Percentiles rank a stretch among this genome's conserved stretches.
Conservation (phyloP, 371 early-diverging fungal species). For the Circinella umbellata region DNA sequence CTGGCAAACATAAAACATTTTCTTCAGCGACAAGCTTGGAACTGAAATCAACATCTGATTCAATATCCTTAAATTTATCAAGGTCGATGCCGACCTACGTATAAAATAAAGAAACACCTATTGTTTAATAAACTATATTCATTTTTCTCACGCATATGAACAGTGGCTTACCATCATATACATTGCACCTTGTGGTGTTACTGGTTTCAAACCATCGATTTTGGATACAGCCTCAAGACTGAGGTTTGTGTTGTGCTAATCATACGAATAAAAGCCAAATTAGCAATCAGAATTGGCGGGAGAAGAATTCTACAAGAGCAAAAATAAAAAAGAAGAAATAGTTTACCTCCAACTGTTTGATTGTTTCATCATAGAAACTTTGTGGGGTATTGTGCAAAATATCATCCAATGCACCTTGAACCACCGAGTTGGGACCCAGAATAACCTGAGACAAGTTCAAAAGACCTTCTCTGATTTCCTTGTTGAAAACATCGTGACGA, state of each 20-base stretch:
- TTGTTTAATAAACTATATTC: too few species aligned
- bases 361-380: constrained; percentile 72
- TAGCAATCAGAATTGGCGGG: background rate
- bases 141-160: background rate
- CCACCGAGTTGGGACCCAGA: constrained; percentile 83
- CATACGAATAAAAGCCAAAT: background rate
- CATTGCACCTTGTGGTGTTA: constrained; percentile 93
- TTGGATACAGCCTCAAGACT: constrained; percentile 63
- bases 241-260: constrained; percentile 69
- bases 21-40: constrained; percentile 86
- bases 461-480: constrained; percentile 70
- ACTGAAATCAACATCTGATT: constrained; percentile 80
- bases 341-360: constrained; percentile 66
- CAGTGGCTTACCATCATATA: constrained; percentile 77
- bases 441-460: constrained; percentile 76
- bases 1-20: constrained; percentile 86
- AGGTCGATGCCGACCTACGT: constrained; percentile 65
- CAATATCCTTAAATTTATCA: constrained; percentile 74
- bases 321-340: background rate
- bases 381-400: constrained; percentile 77
- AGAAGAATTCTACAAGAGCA: too few species aligned
- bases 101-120: background rate
- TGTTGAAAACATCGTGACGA: constrained; percentile 54
- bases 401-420: constrained; percentile 80
- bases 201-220: constrained; percentile 77